Percentiles rank a stretch among this genome's conserved stretches.
phyloP scores from a whole-genome alignment of 768 basidiomycete species.

The Crepidotus variabilis region DNA sequence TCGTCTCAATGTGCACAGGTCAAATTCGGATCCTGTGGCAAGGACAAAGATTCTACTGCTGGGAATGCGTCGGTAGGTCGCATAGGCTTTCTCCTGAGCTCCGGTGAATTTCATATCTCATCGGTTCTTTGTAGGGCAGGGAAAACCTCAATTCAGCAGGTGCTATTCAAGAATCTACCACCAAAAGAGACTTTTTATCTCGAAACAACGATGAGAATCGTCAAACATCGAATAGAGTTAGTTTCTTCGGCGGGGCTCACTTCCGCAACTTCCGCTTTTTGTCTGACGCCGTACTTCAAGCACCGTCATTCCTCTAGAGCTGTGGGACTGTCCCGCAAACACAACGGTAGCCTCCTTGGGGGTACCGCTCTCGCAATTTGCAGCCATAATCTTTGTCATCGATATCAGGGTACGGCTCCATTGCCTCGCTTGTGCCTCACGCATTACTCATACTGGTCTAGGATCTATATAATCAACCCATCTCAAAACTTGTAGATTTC shows the following conservation, averaged over 20 bases:
- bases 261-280: conserved; percentile 7
- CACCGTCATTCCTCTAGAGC: conserved; percentile 87
- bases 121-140: conserved; percentile 57
- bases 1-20: conserved; percentile 24
- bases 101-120: conserved; percentile 1
- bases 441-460: conserved; percentile 21
- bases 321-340: conserved; percentile 94
- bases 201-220: conserved; percentile 78
- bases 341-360: conserved; percentile 77
- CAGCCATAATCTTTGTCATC: conserved; percentile 88
- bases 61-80: conserved; percentile 59
- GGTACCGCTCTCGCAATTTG: conserved; percentile 71
- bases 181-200: conserved; percentile 88
- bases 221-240: conserved; percentile 78
- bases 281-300: conserved; percentile 35
- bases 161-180: conserved; percentile 82
- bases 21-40: conserved; percentile 23
- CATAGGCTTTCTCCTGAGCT: neutral
- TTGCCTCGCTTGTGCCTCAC: neutral
- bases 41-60: conserved; percentile 72
- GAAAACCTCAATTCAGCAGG: conserved; percentile 88
- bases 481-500: conserved; percentile 78
- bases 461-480: conserved; percentile 84
- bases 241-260: conserved; percentile 21
- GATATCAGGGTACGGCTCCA: conserved; percentile 76